Conservation (phyloP, 179 eudicot species). For the Drosera spatulata region DNA sequence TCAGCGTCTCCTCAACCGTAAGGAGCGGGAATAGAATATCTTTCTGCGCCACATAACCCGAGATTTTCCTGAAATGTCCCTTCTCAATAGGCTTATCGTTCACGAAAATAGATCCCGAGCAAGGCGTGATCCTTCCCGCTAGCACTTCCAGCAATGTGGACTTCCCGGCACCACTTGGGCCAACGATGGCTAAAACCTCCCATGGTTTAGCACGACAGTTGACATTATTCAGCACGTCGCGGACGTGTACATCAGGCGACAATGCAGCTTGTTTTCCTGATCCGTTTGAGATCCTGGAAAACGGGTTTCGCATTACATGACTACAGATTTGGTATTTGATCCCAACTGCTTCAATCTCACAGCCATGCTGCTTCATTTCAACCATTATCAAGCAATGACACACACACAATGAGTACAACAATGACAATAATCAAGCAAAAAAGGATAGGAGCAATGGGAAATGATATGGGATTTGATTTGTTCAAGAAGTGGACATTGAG, state of each 20-base stretch:
- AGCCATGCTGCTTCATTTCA: slow-evolving; percentile 65
- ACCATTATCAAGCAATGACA: too few species aligned
- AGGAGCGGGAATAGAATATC: slow-evolving; percentile 84
- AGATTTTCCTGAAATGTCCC: slow-evolving; percentile 51
- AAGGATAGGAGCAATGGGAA: too few species aligned
- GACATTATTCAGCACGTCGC: slow-evolving; percentile 54
- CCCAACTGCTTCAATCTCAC: slow-evolving; percentile 88
- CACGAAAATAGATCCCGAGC: slow-evolving; percentile 45
- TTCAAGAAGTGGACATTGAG: too few species aligned
- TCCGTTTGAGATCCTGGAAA: slow-evolving; percentile 16
- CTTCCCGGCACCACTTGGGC: slow-evolving; percentile 98
- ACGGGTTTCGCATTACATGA: slow-evolving; percentile 18
- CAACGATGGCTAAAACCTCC: slow-evolving; percentile 91
- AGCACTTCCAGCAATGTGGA: slow-evolving; percentile 81
- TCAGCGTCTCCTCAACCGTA: slow-evolving; percentile 82
- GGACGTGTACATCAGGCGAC: slow-evolving; percentile 4
- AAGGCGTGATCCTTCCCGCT: slow-evolving; percentile 70
- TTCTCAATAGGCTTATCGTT: slow-evolving; percentile 43
- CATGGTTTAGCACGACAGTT: slow-evolving; percentile 71
- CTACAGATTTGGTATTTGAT: slow-evolving; percentile 55
- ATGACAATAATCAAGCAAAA: too few species aligned
- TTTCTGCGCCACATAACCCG: slow-evolving; percentile 92
- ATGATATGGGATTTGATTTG: too few species aligned
- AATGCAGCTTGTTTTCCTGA: slow-evolving; percentile 6
- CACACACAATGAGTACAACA: too few species aligned